Percentiles rank a stretch among this genome's conserved stretches.
These are phyloP conservation scores for Argentina anserina DNA, from an alignment of 306 rosid species.

Conservation along the genomic window DNA sequence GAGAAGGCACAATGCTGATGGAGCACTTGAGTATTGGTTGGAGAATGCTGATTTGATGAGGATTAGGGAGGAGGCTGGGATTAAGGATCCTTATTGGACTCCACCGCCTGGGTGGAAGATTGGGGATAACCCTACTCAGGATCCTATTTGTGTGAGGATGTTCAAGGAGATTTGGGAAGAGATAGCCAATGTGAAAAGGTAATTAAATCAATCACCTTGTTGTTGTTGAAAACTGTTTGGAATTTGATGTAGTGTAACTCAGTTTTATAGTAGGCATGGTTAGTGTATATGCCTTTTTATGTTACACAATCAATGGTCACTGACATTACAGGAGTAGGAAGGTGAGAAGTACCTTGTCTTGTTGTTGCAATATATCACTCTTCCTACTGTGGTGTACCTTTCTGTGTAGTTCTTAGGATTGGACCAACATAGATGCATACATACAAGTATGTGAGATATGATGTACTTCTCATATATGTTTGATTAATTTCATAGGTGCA, in stretches of 20 bases:
- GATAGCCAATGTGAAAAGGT: constrained; percentile 54
- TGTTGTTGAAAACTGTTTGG: not conserved
- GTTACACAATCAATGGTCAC: no score
- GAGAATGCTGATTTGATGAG: constrained; percentile 73
- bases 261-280: not conserved
- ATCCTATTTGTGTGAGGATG: constrained; percentile 45
- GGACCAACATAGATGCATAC: no score
- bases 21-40: constrained; percentile 93
- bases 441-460: no score
- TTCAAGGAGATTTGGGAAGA: constrained; percentile 56
- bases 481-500: no score
- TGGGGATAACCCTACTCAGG: constrained; percentile 67
- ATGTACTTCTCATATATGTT: no score
- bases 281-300: not conserved
- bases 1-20: constrained; percentile 80
- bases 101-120: constrained; percentile 83
- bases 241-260: not conserved
- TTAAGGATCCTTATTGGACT: constrained; percentile 82
- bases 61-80: constrained; percentile 67
- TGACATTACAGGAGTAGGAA: no score
- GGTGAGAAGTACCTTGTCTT: no score
- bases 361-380: no score
- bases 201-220: not conserved
- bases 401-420: no score
- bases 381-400: no score